Conservation (phyloP, 805 yeast species). For the Brettanomyces bruxellensis region DNA sequence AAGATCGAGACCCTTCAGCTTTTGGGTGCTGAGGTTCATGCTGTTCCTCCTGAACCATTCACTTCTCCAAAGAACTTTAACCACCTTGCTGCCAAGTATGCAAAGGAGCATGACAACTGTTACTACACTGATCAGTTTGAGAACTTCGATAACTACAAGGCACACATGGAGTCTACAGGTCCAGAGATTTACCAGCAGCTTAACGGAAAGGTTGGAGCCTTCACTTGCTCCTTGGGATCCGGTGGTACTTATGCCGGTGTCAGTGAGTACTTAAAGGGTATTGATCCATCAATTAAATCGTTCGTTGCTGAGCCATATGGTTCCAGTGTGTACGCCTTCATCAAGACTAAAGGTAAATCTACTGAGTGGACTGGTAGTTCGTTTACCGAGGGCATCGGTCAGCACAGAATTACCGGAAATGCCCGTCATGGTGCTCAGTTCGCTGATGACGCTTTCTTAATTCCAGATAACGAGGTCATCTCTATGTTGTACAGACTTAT, state of each 20-base stretch:
- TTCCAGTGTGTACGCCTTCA: slow-evolving; percentile 70
- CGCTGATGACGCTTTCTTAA: slow-evolving; percentile 71
- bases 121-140: slow-evolving; percentile 97
- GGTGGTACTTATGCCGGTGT: slow-evolving; percentile 91
- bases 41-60: slow-evolving; percentile 83
- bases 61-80: slow-evolving; percentile 80
- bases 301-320: slow-evolving; percentile 93
- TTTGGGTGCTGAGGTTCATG: slow-evolving; percentile 80
- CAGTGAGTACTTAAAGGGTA: slow-evolving; percentile 67
- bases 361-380: slow-evolving; percentile 72
- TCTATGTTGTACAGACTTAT: slow-evolving; percentile 75
- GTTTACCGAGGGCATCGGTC: slow-evolving; percentile 95
- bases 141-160: slow-evolving; percentile 76
- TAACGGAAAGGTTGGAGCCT: slow-evolving; percentile 72
- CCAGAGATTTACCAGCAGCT: slow-evolving; percentile 90
- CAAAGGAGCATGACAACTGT: slow-evolving; percentile 65
- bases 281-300: slow-evolving; percentile 51
- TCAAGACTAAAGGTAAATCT: slow-evolving; percentile 59
- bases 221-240: slow-evolving; percentile 88
- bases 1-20: slow-evolving; percentile 68
- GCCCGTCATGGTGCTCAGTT: slow-evolving; percentile 61
- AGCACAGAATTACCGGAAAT: slow-evolving; percentile 85
- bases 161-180: slow-evolving; percentile 86
- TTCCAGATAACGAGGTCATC: slow-evolving; percentile 75
- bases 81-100: slow-evolving; percentile 81